Base-by-base conservation (phyloP, 805 yeast genomes). In the Yarrowia phangngaensis region DNA sequence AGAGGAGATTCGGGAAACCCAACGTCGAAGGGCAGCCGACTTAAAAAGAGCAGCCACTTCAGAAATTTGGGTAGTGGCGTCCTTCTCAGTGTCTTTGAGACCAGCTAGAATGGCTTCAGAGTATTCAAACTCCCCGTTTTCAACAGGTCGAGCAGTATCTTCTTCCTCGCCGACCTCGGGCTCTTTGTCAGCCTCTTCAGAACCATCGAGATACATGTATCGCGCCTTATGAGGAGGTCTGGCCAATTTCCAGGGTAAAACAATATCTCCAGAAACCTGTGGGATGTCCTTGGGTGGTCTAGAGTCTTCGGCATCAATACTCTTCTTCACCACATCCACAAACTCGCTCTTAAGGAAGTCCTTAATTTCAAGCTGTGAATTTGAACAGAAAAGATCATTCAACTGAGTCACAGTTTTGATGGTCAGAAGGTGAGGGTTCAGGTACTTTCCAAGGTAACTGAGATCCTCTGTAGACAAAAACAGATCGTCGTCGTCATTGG, bases 211-310 rank as follows among this genome's bases (percentile, higher is more conserved):
- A 61, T 87, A 90, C 70, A 87, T 64, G 61, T 73, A 92, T 54
- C 96, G 70, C 68, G 88, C 89, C 62, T 92, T 87, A 61, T 90
- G 97, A 7, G 97, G 92, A 7, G 98, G 97, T 38, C 83, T 76
- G 0, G 97, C 92, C 30, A 88, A 72, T 54, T 82, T 80, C 98
- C 98, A 92, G 6, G 95, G 95, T 40, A 64, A 69, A 8, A 61
- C 47, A 1, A 84, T 76, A 20, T 84, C 84, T 1, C 63, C 57
- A 11, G 81, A 72, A 0, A 59, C 64, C 26, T 66, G 66, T 4
- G 95, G 95, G 60, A 79, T 75, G 45, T 70, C 72, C 36, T 82
- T 77, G 13, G 45, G 40, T 3, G 54, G 52, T 9, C 38, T 54
- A 14, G 63, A 54, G 48, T 87, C 69, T 59, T 85, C 95, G 5